phyloP scores from a whole-genome alignment of 2,329 filamentous ascomycete genomes.

The Trichoderma sp. region DNA sequence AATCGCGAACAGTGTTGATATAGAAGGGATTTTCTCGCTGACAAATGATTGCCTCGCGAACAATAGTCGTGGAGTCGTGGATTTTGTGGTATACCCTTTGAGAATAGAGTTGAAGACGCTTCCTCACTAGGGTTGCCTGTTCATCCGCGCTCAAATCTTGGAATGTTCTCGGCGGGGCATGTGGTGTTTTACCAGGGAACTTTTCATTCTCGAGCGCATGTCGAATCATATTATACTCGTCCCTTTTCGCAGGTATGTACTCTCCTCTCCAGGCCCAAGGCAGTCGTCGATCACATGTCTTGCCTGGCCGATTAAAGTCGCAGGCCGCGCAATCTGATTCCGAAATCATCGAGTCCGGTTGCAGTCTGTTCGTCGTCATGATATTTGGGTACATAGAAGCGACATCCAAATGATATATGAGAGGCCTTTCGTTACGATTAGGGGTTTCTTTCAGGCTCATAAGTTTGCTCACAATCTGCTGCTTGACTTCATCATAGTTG shows the following conservation, averaged over 20 bases:
- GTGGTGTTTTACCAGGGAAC: conserved; percentile 78
- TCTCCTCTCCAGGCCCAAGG: conserved; percentile 99
- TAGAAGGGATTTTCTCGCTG: conserved; percentile 98
- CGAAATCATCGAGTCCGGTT: conserved; percentile 98
- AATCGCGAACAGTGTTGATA: conserved; percentile 91
- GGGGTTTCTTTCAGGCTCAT: conserved; percentile 75
- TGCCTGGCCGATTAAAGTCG: conserved; percentile 96
- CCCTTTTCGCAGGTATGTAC: conserved; percentile 90
- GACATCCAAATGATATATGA: conserved; percentile 97
- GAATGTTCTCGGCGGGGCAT: conserved; percentile 69
- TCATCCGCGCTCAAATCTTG: conserved; percentile 80
- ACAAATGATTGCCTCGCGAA: conserved; percentile 95
- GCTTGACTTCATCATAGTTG: conserved; percentile 82
- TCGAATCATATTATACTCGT: conserved; percentile 99
- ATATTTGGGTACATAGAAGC: conserved; percentile 99
- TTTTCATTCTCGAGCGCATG: conserved; percentile 87
- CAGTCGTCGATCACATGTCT: conserved; percentile 90
- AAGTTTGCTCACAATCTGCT: conserved; percentile 72
- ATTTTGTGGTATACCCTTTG: conserved; percentile 99
- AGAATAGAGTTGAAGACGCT: conserved; percentile 86
- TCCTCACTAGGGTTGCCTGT: conserved; percentile 75
- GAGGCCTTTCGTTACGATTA: conserved; percentile 77
- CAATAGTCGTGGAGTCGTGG: conserved; percentile 87
- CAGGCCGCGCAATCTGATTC: conserved; percentile 96
- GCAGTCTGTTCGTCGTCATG: conserved; percentile 97